These are phyloP conservation scores for Trichosanthes cucumerina DNA, from an alignment of 306 rosid species.

Conservation along the genomic window DNA sequence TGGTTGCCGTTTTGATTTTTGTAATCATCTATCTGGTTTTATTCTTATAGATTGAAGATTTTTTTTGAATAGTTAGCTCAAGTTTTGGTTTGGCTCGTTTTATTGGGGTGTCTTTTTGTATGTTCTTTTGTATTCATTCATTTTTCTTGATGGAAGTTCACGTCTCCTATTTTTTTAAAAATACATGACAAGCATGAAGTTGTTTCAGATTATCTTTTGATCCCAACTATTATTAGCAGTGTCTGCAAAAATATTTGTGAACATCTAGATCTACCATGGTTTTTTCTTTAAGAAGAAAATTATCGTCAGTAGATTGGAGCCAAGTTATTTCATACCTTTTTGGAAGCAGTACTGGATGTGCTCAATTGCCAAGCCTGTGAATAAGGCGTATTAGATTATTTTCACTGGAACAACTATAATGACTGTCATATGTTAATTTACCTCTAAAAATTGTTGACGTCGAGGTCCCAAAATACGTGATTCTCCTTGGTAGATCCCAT, in stretches of 20 bases:
- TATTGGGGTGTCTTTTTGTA: no score
- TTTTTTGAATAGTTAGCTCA: background rate
- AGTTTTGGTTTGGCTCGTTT: no score
- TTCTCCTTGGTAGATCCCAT: constrained; percentile 22
- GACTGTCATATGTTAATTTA: constrained; percentile 1
- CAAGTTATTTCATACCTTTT: constrained; percentile 26
- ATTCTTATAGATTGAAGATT: background rate
- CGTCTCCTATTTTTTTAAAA: no score
- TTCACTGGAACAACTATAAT: background rate
- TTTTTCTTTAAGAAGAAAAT: background rate
- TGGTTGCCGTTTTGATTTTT: no score
- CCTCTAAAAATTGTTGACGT: constrained; percentile 35
- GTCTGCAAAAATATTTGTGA: background rate
- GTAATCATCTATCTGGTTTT: background rate
- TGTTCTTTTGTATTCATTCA: no score
- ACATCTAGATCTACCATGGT: background rate
- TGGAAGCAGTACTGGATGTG: constrained; percentile 20
- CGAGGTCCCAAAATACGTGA: constrained; percentile 41
- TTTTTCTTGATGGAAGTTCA: background rate
- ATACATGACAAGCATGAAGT: background rate
- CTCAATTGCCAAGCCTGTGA: constrained; percentile 17
- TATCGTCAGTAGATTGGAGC: background rate
- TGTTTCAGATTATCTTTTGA: no score
- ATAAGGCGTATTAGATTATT: background rate
- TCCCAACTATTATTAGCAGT: background rate